Percentiles rank a stretch among this genome's conserved stretches.
These are phyloP conservation scores for Talaromyces rugulosus DNA, from an alignment of 2,329 filamentous ascomycete species.

Conservation along the genomic window DNA sequence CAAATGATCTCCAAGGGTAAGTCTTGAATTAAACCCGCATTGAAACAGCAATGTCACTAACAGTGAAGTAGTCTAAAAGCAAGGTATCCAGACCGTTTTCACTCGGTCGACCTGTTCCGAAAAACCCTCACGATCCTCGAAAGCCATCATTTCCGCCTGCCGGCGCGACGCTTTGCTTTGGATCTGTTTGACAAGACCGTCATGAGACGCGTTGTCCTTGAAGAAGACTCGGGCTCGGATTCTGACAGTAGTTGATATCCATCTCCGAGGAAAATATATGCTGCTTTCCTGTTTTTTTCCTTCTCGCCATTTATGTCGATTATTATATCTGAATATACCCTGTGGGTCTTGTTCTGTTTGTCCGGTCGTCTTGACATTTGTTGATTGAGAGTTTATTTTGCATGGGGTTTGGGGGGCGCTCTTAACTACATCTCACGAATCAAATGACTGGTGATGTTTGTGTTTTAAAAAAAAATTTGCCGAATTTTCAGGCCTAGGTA, in stretches of 20 bases:
- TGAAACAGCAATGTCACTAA: conserved; percentile 6
- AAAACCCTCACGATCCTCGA: conserved; percentile 82
- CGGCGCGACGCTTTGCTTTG: conserved; percentile 82
- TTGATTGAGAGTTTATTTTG: not conserved
- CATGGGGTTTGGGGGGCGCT: not conserved
- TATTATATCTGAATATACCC: not conserved
- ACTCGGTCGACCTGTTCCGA: conserved; percentile 72
- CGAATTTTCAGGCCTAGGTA: not conserved
- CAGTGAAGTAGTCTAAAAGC: conserved; percentile 61
- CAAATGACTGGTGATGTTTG: not conserved
- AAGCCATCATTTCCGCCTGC: conserved; percentile 81
- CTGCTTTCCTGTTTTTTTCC: not conserved
- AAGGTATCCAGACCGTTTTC: conserved; percentile 71
- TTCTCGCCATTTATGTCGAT: not conserved
- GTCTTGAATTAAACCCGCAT: conserved; percentile 17
- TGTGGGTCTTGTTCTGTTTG: not conserved
- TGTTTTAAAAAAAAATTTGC: not conserved
- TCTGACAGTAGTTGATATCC: not conserved
- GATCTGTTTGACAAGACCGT: conserved; percentile 93
- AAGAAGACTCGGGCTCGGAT: conserved; percentile 51
- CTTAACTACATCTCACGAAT: not conserved
- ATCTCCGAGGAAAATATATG: not conserved
- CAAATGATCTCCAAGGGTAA: conserved; percentile 67
- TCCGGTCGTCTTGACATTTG: not conserved
- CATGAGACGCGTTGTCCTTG: conserved; percentile 76